A percentile compares a stretch with the other conserved stretches of the same genome.
Evolutionary conservation across 1,284 basidiomycete genomes (phyloP).

Genomic region (Apiotrichum laibachii): DNA sequence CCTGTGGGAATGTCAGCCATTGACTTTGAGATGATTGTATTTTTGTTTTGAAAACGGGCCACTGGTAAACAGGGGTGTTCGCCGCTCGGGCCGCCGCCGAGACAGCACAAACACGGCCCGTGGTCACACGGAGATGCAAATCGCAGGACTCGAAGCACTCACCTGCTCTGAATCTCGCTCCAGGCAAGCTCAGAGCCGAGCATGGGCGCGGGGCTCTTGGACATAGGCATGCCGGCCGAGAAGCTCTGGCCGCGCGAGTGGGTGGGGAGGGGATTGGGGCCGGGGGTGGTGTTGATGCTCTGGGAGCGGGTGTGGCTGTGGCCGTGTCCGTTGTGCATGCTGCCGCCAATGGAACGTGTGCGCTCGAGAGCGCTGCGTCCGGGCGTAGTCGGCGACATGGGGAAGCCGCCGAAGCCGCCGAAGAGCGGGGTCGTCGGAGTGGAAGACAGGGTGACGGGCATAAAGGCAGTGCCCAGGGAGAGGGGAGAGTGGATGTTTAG

Average conservation of each 20-base stretch:
- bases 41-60: too few relatives aligned
- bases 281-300: background rate
- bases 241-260: constrained; percentile 14
- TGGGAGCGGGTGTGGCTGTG: constrained; percentile 5
- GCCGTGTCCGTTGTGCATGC: background rate
- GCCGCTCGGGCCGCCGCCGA: background rate
- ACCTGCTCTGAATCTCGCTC: constrained; percentile 24
- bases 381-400: constrained; percentile 1
- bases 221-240: background rate
- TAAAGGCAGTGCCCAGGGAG: background rate
- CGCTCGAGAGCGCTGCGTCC: constrained; percentile 12
- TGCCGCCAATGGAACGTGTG: constrained; percentile 10
- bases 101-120: background rate
- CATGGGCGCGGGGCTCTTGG: constrained; percentile 5
- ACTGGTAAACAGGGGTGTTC: too few relatives aligned
- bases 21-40: background rate
- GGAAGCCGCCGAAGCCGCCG: background rate
- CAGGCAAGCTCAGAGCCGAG: constrained; percentile 20
- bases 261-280: constrained; percentile 3
- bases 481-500: background rate
- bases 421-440: background rate
- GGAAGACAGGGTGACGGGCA: constrained; percentile 1
- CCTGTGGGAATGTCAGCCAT: constrained; percentile 21
- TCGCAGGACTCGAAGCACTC: background rate
- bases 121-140: background rate